Evolutionary conservation across 768 basidiomycete species (phyloP).

Genomic region (Amanita inopinata): DNA sequence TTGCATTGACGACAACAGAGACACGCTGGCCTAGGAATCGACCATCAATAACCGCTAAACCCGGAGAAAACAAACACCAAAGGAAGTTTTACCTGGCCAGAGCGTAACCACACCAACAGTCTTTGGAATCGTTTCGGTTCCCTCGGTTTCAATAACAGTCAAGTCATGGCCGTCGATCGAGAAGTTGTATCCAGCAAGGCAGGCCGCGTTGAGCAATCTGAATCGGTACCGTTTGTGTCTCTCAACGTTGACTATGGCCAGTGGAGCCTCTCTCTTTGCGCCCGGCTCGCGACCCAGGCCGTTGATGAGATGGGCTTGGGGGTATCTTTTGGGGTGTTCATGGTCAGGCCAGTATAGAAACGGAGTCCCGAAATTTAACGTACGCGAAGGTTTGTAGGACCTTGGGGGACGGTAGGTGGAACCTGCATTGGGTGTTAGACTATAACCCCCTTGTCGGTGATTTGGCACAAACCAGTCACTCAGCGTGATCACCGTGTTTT

Average conservation of each 20-base stretch:
- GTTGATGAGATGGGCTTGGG: constrained; percentile 22
- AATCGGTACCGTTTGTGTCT: constrained; percentile 25
- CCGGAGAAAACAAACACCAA: neutral
- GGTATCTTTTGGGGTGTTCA: neutral
- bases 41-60: neutral
- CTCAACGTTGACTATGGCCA: constrained; percentile 26
- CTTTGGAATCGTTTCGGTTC: constrained; percentile 30
- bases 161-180: constrained; percentile 36
- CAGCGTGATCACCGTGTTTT: constrained; percentile 17
- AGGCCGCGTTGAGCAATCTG: constrained; percentile 26
- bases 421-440: constrained; percentile 2
- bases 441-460: neutral
- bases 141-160: constrained; percentile 47
- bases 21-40: constrained; percentile 23
- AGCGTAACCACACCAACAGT: constrained; percentile 35
- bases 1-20: constrained; percentile 30
- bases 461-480: constrained; percentile 18
- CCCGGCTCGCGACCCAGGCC: constrained; percentile 25
- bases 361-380: neutral
- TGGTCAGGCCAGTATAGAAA: neutral
- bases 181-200: constrained; percentile 29
- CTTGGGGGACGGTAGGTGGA: constrained; percentile 7
- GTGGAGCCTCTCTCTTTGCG: constrained; percentile 15
- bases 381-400: neutral
- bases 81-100: constrained; percentile 9